Evolutionary conservation across 140 eudicot genomes (phyloP), one percentile per base, ranked within the genome.

Genomic region (Senecio squalidus): DNA sequence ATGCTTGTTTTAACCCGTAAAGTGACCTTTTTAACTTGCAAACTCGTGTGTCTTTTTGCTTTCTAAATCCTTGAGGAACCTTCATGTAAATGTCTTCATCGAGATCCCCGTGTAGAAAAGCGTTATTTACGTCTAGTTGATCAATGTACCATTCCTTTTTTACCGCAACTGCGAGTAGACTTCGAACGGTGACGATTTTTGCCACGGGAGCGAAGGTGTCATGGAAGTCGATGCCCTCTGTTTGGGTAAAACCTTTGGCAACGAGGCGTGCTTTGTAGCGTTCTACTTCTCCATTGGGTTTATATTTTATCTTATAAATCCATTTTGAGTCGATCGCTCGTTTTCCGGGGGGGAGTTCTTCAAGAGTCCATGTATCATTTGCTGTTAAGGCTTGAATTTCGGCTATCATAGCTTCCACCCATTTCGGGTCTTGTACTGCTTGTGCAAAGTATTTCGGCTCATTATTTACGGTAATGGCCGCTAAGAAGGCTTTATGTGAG

Each of bases 1-100:
- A 53, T 14, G 60, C 60, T 14, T 53, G 41, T 53, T 28, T 53
- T 6, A 53, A 8, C 13, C 60, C 60, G 7, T 53, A 53, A 27
- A 53, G 41, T 2, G 40, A 53, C 2, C 14, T 53, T 15, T 53
- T 53, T n/a, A 53, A 15, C 41, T 53, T 53, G 40, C 60, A 53
- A 53, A 53, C 60, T 27, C 41, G 40, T 27, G 8, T 53, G 22
- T 53, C 60, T 3, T 27, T 8, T 17, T 15, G 25, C 14, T 53
- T 53, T 5, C 22, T 6, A 53, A 53, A 53, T 14, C 60, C 60
- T 27, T 53, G 41, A 9, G 60, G 60, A 14, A 53, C 24, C 40
- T 53, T 27, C 60, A 53, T 53, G 10, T 53, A 53, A 0, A 53
- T 8, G 2, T 53, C 60, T 29, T 53, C 60, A 14, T 53, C 40